Conservation (phyloP, 2,329 filamentous ascomycete genomes). For the Arthroderma uncinatum region DNA sequence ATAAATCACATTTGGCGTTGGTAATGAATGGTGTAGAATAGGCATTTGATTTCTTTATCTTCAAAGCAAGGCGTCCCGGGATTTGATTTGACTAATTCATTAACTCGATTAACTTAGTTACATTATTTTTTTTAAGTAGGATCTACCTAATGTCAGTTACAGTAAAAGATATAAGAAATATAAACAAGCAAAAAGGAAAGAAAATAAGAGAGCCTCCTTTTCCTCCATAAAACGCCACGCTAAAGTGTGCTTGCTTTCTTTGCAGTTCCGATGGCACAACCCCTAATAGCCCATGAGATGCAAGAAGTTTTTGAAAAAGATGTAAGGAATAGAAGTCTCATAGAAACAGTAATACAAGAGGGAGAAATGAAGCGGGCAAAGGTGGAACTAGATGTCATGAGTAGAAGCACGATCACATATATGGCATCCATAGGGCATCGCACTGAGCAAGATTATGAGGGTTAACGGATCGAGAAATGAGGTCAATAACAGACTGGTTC, state of each 20-base stretch:
- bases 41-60: neutral
- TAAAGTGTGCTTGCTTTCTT: neutral
- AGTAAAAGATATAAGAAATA: neutral
- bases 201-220: neutral
- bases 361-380: conserved; percentile 29
- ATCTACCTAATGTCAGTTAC: neutral
- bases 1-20: conserved; percentile 20
- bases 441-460: conserved; percentile 78
- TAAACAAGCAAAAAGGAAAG: neutral
- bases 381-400: neutral
- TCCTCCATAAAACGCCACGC: conserved; percentile 4
- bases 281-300: neutral
- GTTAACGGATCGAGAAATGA: conserved; percentile 85
- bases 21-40: neutral
- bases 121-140: neutral
- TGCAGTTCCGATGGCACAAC: neutral
- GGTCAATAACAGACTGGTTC: conserved; percentile 92
- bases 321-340: neutral
- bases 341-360: neutral
- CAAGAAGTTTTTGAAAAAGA: conserved; percentile 12
- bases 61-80: neutral
- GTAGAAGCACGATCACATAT: conserved; percentile 41
- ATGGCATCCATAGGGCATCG: conserved; percentile 96
- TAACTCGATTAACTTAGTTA: neutral
- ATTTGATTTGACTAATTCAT: neutral